These are phyloP conservation scores for Arthrobotrys pseudoclavata DNA, from an alignment of 2,329 filamentous ascomycete species.

Conservation along the genomic window DNA sequence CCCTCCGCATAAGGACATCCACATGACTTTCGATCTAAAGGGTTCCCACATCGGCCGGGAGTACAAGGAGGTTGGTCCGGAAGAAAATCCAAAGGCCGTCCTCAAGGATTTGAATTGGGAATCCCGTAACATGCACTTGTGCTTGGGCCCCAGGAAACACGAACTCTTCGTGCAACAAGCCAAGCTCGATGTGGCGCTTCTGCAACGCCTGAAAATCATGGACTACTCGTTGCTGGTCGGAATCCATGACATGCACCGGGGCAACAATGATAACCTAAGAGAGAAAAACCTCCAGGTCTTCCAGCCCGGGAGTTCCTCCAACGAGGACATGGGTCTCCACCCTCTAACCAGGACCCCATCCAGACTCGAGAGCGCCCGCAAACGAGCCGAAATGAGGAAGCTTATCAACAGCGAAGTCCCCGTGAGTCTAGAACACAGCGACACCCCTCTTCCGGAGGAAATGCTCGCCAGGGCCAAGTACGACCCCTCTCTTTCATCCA, in stretches of 20 bases:
- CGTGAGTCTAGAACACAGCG: slow-evolving; percentile 87
- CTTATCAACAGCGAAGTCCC: slow-evolving; percentile 94
- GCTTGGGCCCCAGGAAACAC: slow-evolving; percentile 91
- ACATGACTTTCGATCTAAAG: slow-evolving; percentile 96
- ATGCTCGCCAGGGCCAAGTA: slow-evolving; percentile 67
- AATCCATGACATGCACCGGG: slow-evolving; percentile 88
- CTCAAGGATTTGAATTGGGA: slow-evolving; percentile 98
- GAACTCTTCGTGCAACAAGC: slow-evolving; percentile 89
- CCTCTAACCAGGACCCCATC: slow-evolving; percentile 90
- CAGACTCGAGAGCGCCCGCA: slow-evolving; percentile 89
- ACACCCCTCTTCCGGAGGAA: slow-evolving; percentile 90
- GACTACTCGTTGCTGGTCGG: slow-evolving; percentile 96
- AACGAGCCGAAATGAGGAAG: slow-evolving; percentile 89
- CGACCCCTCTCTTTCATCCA: slow-evolving; percentile 18
- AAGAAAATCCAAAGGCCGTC: slow-evolving; percentile 89
- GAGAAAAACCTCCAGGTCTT: slow-evolving; percentile 83
- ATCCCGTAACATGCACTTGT: slow-evolving; percentile 83
- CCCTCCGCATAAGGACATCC: slow-evolving; percentile 95
- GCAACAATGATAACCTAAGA: slow-evolving; percentile 93
- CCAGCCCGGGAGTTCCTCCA: slow-evolving; percentile 71
- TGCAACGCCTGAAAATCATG: slow-evolving; percentile 95
- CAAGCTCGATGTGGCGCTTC: slow-evolving; percentile 83
- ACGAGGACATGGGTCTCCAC: slow-evolving; percentile 74
- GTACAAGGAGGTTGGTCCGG: slow-evolving; percentile 87
- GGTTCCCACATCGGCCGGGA: slow-evolving; percentile 95